Percentiles rank a stretch among this genome's conserved stretches.
Conservation (phyloP, 306 rosid species). For the Casuarina cunninghamiana region DNA sequence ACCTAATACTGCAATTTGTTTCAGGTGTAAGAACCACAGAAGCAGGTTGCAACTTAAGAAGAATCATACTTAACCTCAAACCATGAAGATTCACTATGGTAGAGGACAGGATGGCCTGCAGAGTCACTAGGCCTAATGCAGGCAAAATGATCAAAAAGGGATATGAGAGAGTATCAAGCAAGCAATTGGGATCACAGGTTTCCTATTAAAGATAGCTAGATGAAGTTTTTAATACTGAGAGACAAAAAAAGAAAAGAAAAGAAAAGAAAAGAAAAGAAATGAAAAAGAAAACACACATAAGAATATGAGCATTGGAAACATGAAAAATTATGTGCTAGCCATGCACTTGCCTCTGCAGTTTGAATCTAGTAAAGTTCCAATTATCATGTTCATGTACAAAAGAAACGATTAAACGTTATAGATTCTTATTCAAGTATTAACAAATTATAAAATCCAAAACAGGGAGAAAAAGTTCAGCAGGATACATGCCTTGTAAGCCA, state of each 20-base stretch:
- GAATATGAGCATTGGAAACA: neutral
- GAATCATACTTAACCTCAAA: neutral
- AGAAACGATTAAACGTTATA: neutral
- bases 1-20: neutral
- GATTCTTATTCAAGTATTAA: neutral
- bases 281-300: neutral
- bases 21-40: neutral
- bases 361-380: neutral
- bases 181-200: neutral
- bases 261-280: too few species aligned
- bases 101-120: neutral
- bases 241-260: too few species aligned
- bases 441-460: slow-evolving; percentile 11
- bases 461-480: slow-evolving; percentile 6
- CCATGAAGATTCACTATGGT: neutral
- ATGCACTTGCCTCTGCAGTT: neutral
- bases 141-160: neutral
- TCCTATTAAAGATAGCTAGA: neutral
- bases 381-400: neutral
- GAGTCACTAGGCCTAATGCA: neutral
- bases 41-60: neutral
- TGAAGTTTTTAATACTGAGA: neutral
- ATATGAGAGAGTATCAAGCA: neutral
- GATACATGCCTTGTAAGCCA: slow-evolving; percentile 69
- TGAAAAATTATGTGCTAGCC: neutral